phyloP scores from a whole-genome alignment of 2,329 filamentous ascomycete genomes.

The Cladophialophora psammophila region DNA sequence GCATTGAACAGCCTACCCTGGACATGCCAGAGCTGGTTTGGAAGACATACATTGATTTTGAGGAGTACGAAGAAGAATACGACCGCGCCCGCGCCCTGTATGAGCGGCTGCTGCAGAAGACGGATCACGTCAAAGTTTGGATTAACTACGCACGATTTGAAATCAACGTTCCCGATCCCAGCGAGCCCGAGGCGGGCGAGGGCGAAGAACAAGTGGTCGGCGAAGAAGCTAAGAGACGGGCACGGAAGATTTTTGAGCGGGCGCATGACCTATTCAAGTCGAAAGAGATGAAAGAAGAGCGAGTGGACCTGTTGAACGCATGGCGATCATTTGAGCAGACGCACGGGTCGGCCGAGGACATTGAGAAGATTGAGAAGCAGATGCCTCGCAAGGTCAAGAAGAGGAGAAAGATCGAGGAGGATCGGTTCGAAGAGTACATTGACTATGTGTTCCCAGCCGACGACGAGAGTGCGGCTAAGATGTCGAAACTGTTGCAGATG shows the following conservation, averaged over 20 bases:
- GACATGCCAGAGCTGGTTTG: conserved; percentile 98
- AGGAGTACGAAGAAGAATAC: conserved; percentile 93
- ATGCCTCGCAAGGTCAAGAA: conserved; percentile 96
- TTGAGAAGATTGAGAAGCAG: conserved; percentile 84
- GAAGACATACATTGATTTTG: conserved; percentile 99
- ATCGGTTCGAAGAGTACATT: conserved; percentile 93
- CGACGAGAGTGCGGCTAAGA: conserved; percentile 81
- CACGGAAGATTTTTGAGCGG: conserved; percentile 82
- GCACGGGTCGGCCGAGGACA: conserved; percentile 76
- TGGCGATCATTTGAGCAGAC: conserved; percentile 92
- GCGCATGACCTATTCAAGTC: conserved; percentile 89
- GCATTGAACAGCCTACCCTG: conserved; percentile 78
- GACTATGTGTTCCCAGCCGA: conserved; percentile 98
- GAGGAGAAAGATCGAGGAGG: conserved; percentile 83
- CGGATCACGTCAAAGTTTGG: conserved; percentile 99
- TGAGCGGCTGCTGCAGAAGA: conserved; percentile 89
- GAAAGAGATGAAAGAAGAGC: conserved; percentile 87
- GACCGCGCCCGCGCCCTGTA: conserved; percentile 82
- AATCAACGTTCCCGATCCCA: conserved; percentile 84
- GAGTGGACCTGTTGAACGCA: conserved; percentile 87
- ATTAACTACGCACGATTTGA: conserved; percentile 99
- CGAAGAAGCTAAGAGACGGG: conserved; percentile 82
- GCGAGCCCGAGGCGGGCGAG: conserved; percentile 67
- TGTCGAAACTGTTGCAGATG: conserved; percentile 83
- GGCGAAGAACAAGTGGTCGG: conserved; percentile 70